Evolutionary conservation across 306 rosid genomes (phyloP), one percentile per base, ranked within the genome.

Genomic region (Vigna hirtella): DNA sequence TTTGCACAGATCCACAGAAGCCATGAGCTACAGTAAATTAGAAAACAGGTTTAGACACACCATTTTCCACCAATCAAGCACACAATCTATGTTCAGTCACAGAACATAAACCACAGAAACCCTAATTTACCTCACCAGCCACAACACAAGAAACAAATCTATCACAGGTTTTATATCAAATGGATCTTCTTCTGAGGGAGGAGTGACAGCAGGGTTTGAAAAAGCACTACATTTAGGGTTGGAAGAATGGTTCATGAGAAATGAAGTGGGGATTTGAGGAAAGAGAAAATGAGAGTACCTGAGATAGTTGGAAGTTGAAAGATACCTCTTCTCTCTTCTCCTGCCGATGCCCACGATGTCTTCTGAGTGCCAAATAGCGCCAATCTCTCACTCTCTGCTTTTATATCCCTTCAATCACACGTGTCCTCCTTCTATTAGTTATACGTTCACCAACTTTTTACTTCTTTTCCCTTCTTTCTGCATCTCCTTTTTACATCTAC

Each of bases 1-100:
- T 77, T 78, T 52, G 28, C 76, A 76, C 47, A 70, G 75, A 68
- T 77, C 74, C 72, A 67, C 47, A 72, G 85, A 74, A 80, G 85
- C 88, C 96, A 89, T 90, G 20, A 22, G 13, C 73, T 57, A 26
- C 77, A 34, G 22, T 13, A 22, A 30, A 14, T 24, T 43, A 55
- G 24, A 72, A 13, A 56, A 51, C 1, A 10, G 48, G 45, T 70
- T 71, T 34, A 71, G 24, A 30, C 65, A 28, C 6, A 9, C 48
- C 32, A 9, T 38, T 17, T 18, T 11, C 4, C n/a, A 5, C 70
- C 45, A 15, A 14, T 4, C 42, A 11, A 38, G 5, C 51, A 12
- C 26, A 34, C 6, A 49, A 7, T 17, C 53, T 15, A 49, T 1
- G 14, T 49, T 15, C 55, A 20, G 9, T 36, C 42, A 34, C 34